Percentiles rank a stretch among this genome's conserved stretches.
These are phyloP conservation scores for Pythium rishiriense DNA, from an alignment of 352 stramenopile species.

Conservation along the genomic window DNA sequence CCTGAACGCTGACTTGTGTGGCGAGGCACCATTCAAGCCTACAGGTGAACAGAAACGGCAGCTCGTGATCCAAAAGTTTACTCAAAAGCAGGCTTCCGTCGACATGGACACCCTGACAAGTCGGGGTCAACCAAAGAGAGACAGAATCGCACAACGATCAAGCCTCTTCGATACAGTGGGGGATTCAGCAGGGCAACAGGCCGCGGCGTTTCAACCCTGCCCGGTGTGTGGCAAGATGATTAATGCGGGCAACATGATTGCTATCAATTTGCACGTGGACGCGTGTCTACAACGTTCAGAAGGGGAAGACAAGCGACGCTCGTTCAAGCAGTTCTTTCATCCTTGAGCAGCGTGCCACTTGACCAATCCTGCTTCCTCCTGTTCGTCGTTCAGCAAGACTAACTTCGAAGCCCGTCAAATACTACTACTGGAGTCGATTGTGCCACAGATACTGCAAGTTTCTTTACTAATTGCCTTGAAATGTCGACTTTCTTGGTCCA, in stretches of 20 bases:
- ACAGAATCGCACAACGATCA: neutral
- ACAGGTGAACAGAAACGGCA: neutral
- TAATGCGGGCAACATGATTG: constrained; percentile 32
- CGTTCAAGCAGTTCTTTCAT: constrained; percentile 19
- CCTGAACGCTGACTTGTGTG: neutral
- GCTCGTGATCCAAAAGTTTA: neutral
- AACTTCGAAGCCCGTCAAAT: too few species aligned
- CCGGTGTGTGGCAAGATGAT: constrained; percentile 34
- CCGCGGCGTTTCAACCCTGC: constrained; percentile 26
- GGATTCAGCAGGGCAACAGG: neutral
- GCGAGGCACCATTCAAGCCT: neutral
- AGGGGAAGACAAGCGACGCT: neutral
- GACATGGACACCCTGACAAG: neutral
- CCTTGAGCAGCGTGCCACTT: too few species aligned
- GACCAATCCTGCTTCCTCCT: neutral
- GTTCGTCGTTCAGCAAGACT: too few species aligned
- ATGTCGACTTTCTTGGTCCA: too few species aligned
- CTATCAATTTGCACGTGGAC: constrained; percentile 35
- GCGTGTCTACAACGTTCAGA: constrained; percentile 20
- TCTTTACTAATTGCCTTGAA: too few species aligned
- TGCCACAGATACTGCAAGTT: too few species aligned
- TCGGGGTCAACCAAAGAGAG: neutral
- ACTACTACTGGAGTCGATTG: too few species aligned
- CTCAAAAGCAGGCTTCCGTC: neutral
- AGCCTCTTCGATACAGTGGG: neutral